Evolutionary conservation across 495 filamentous ascomycete species (phyloP).

Genomic region (Evansstolkia leycettana): DNA sequence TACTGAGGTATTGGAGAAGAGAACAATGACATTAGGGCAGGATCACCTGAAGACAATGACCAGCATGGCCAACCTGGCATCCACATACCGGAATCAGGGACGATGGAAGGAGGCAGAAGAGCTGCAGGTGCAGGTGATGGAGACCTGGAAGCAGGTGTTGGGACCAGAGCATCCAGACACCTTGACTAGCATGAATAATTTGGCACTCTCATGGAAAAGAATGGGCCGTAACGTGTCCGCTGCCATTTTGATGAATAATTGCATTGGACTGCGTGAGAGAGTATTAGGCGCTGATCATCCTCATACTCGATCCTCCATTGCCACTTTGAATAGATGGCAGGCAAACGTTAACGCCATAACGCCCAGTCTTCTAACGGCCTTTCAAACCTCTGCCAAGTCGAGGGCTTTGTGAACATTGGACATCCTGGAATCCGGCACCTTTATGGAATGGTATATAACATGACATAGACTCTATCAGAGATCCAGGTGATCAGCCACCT

Average conservation of each 20-base stretch:
- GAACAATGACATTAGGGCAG: conserved; percentile 2
- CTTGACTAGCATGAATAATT: conserved; percentile 10
- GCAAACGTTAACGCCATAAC: no score
- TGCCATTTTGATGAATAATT: neutral
- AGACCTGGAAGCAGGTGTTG: conserved; percentile 5
- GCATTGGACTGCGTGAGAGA: neutral
- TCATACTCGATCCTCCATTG: no score
- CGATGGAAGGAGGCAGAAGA: conserved; percentile 14
- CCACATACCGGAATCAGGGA: conserved; percentile 10
- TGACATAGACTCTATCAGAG: no score
- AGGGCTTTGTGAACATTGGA: no score
- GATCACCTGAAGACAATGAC: conserved; percentile 3
- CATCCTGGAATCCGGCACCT: no score
- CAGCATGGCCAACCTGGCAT: conserved; percentile 6
- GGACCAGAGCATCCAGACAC: conserved; percentile 13
- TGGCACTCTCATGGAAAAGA: conserved; percentile 2
- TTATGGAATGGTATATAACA: no score
- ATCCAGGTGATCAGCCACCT: no score
- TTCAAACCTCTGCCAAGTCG: no score
- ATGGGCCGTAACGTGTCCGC: neutral
- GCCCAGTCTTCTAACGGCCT: neutral
- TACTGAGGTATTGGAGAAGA: conserved; percentile 5
- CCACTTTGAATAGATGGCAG: no score
- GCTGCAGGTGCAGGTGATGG: conserved; percentile 6
- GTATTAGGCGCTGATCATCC: neutral